phyloP scores from a whole-genome alignment of 768 basidiomycete genomes.

The Lactarius psammicola region DNA sequence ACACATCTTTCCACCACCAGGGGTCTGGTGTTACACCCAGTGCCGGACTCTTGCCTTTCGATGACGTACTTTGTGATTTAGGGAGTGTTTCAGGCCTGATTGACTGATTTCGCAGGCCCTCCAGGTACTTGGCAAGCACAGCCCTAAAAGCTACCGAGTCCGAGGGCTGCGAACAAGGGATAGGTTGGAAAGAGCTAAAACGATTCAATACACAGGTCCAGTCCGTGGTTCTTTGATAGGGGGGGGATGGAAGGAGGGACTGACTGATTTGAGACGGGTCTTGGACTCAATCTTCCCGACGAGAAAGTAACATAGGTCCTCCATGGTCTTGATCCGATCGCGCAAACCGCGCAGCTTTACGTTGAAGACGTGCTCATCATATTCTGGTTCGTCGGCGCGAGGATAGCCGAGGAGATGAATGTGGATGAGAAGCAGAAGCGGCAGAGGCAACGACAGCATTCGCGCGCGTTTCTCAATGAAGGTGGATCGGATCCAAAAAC shows the following conservation, averaged over 20 bases:
- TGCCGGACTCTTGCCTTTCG: constrained; percentile 29
- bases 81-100: constrained; percentile 36
- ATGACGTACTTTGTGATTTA: constrained; percentile 17
- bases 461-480: not conserved
- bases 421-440: constrained; percentile 52
- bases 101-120: constrained; percentile 43
- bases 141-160: constrained; percentile 52
- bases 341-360: constrained; percentile 45
- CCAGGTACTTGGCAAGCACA: constrained; percentile 51
- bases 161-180: constrained; percentile 52
- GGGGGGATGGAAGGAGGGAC: constrained; percentile 16
- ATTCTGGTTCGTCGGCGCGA: constrained; percentile 46
- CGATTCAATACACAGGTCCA: not conserved
- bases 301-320: constrained; percentile 52
- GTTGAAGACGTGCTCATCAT: constrained; percentile 50
- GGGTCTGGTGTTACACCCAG: constrained; percentile 24
- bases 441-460: constrained; percentile 37
- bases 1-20: constrained; percentile 62
- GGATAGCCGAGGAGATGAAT: constrained; percentile 54
- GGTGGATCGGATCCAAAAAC: constrained; percentile 8
- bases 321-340: constrained; percentile 51
- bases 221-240: constrained; percentile 21
- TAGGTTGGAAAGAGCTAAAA: constrained; percentile 48
- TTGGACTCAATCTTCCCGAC: constrained; percentile 45
- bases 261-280: constrained; percentile 32